Evolutionary conservation across 805 yeast species (phyloP).

Genomic region (Saturnispora ahearnii): DNA sequence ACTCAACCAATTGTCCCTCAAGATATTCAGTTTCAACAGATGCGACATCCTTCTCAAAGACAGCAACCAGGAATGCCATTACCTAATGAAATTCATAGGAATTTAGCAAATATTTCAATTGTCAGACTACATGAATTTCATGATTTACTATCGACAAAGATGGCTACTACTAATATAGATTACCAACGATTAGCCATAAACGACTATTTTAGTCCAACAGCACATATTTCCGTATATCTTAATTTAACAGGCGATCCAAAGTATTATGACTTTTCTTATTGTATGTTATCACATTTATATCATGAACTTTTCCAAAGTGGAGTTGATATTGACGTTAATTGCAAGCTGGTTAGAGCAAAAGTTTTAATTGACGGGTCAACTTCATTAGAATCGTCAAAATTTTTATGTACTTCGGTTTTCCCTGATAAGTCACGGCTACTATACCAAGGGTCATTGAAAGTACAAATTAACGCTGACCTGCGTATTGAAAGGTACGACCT

Average conservation of each 20-base stretch:
- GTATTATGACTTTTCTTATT: slow-evolving; percentile 55
- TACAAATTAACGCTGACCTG: slow-evolving; percentile 52
- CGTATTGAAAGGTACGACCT: slow-evolving; percentile 68
- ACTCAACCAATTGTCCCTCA: slow-evolving; percentile 15
- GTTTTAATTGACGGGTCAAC: slow-evolving; percentile 45
- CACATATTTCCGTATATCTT: slow-evolving; percentile 38
- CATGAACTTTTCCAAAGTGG: slow-evolving; percentile 46
- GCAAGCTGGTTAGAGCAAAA: slow-evolving; percentile 42
- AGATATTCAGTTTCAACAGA: slow-evolving; percentile 5
- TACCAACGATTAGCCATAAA: slow-evolving; percentile 43
- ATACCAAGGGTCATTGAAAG: slow-evolving; percentile 51
- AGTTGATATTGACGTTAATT: slow-evolving; percentile 40
- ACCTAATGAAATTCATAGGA: slow-evolving; percentile 21
- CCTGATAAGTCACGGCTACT: slow-evolving; percentile 64
- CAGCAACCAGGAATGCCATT: not conserved
- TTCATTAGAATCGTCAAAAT: slow-evolving; percentile 43
- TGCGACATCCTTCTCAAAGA: slow-evolving; percentile 9
- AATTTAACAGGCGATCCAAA: slow-evolving; percentile 38
- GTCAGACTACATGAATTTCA: slow-evolving; percentile 41
- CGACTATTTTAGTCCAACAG: slow-evolving; percentile 46
- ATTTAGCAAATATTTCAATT: slow-evolving; percentile 41
- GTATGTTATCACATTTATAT: slow-evolving; percentile 57
- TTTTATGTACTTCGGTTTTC: slow-evolving; percentile 43
- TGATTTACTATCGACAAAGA: slow-evolving; percentile 30
- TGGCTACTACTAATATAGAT: slow-evolving; percentile 34